Evolutionary conservation across 1,284 basidiomycete species (phyloP).

Genomic region (Butyriboletus appendiculatus): DNA sequence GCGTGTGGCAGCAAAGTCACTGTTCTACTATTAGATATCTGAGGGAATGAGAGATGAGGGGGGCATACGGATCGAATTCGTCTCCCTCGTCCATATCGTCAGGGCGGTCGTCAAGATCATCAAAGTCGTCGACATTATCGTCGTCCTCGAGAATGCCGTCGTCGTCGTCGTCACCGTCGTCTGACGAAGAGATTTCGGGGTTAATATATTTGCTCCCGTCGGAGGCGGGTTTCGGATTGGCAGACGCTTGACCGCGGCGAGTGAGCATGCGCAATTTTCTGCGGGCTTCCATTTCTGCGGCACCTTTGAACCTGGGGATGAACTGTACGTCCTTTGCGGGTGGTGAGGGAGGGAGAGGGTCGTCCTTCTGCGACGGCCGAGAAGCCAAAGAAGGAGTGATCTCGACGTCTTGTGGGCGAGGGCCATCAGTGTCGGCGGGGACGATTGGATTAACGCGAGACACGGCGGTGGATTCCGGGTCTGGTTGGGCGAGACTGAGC

Average conservation of each 20-base stretch:
- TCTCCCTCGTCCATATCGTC: constrained; percentile 64
- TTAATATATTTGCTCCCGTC: constrained; percentile 36
- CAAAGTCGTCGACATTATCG: constrained; percentile 49
- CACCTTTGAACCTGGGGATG: constrained; percentile 72
- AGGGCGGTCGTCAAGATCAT: constrained; percentile 50
- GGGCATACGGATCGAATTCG: constrained; percentile 73
- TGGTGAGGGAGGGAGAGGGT: constrained; percentile 38
- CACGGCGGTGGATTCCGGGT: constrained; percentile 10
- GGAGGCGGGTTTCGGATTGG: constrained; percentile 31
- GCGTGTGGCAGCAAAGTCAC: constrained; percentile 53
- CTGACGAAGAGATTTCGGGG: constrained; percentile 54
- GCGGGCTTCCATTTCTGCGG: constrained; percentile 76
- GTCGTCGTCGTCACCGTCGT: constrained; percentile 55
- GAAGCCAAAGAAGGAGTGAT: constrained; percentile 26
- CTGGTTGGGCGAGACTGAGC: constrained; percentile 5
- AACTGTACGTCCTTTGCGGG: constrained; percentile 57
- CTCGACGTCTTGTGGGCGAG: constrained; percentile 12
- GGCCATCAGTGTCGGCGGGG: constrained; percentile 14
- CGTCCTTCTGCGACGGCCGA: constrained; percentile 27
- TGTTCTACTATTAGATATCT: constrained; percentile 20
- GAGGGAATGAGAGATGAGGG: neutral
- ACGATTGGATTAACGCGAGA: constrained; percentile 10
- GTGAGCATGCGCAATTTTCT: constrained; percentile 61
- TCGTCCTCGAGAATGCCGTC: constrained; percentile 44
- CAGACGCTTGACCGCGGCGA: constrained; percentile 44